Base-by-base conservation (phyloP, 805 yeast genomes). In the Yamadazyma paraphyllophila region DNA sequence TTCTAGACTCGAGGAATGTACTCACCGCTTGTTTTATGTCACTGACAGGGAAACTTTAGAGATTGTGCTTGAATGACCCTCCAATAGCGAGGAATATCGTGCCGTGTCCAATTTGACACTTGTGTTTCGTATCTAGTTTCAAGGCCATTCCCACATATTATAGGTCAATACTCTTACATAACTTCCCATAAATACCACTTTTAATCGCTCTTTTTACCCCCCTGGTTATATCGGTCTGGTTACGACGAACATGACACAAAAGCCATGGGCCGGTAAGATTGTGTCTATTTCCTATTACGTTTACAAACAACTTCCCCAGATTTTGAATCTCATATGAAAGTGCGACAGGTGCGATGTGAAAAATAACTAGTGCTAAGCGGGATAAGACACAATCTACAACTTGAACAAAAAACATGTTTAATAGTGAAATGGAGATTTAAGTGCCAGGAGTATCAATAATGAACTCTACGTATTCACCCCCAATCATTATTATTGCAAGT, bases 291-390 rank as follows among this genome's bases (percentile, higher is more conserved):
- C 39, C 30, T 16, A 25, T 25, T 26, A 37, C 40, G 32, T 37
- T 16, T 8, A 7, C 9, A 11, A 25, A 9, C 25, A 11, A 16
- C 27, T 43, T 43, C 46, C 46, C 46, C 46, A 43, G 46, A 43
- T 43, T 43, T 37, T 15, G 29, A 41, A 6, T 9, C 17, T 34
- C 41, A 36, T 42, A 42, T 42, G 45, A 42, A 42, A 42, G 26
- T 34, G 32, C 39, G 44, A 15, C 13, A n/a, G 13, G 31, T 29
- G 31, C 24, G 33, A n/a, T 25, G 43, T 31, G 43, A 40, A 40
- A 41, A 41, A 12, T 16, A 10, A 12, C 36, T 4, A n/a, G 16
- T 3, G 17, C 15, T 4, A 32, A 10, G 16, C 17, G 4, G 13
- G 32, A 29, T 12, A 29, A 29, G 13, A 20, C 24, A 20, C 6